Evolutionary conservation across 139 green algal species (phyloP).

Genomic region (Nannochloris sp.): DNA sequence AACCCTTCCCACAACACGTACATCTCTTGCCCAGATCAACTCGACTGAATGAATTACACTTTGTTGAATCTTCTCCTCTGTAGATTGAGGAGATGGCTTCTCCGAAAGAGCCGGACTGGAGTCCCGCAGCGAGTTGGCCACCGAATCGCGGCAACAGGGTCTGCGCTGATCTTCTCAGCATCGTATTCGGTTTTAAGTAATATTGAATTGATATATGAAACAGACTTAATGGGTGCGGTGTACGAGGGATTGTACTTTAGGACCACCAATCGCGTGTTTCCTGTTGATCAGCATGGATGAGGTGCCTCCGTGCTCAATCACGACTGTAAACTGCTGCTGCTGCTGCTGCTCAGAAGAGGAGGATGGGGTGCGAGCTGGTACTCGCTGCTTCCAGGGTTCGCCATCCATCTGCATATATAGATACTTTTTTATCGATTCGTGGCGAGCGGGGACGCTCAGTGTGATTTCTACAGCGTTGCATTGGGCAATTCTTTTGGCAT

Average conservation of each 20-base stretch:
- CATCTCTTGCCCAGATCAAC: too few relatives aligned
- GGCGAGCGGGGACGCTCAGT: constrained; percentile 13
- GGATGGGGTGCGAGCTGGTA: constrained; percentile 27
- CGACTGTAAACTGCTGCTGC: too few relatives aligned
- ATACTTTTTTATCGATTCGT: background rate
- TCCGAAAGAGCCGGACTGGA: background rate
- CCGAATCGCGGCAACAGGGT: background rate
- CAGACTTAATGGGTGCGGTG: too few relatives aligned
- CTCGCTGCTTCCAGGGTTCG: constrained; percentile 71
- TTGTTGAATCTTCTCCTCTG: too few relatives aligned
- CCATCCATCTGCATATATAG: constrained; percentile 74
- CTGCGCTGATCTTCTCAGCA: background rate
- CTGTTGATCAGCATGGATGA: too few relatives aligned
- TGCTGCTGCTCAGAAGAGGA: background rate
- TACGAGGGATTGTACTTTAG: too few relatives aligned
- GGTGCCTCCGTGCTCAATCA: too few relatives aligned
- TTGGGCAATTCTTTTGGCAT: constrained; percentile 64
- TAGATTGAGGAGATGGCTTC: too few relatives aligned
- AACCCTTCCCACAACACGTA: too few relatives aligned
- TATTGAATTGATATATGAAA: too few relatives aligned
- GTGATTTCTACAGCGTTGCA: constrained; percentile 43
- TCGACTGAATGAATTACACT: too few relatives aligned
- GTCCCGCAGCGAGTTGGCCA: constrained; percentile 3
- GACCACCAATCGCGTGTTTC: too few relatives aligned
- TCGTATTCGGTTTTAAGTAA: background rate